Percentiles rank a stretch among this genome's conserved stretches.
phyloP scores from a whole-genome alignment of 1,139 yeast genomes.

The Kazachstania sp. region DNA sequence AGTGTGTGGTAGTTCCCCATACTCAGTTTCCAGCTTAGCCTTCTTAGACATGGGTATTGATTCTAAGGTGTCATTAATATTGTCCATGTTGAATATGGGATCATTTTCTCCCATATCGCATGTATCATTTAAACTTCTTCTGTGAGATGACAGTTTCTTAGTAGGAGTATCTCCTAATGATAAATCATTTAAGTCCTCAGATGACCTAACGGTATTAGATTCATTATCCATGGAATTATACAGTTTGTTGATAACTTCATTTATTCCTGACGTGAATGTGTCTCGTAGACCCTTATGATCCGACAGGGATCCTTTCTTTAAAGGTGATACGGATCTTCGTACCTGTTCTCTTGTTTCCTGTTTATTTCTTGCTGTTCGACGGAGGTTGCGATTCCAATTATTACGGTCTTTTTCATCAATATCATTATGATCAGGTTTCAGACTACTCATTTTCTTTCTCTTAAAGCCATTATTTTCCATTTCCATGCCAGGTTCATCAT shows the following conservation, averaged over 20 bases:
- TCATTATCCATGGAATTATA: background rate
- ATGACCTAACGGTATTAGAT: background rate
- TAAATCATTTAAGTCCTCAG: background rate
- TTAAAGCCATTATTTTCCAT: background rate
- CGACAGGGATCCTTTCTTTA: slow-evolving; percentile 12
- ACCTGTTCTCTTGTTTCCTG: slow-evolving; percentile 13
- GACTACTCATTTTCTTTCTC: background rate
- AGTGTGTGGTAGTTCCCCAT: background rate
- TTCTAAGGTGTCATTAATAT: slow-evolving; percentile 12
- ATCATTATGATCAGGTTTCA: background rate
- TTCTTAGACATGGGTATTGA: slow-evolving; percentile 14
- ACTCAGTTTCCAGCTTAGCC: slow-evolving; percentile 5
- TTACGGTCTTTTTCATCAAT: background rate
- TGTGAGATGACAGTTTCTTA: too few relatives aligned
- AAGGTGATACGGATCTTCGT: slow-evolving; percentile 22
- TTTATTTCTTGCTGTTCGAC: slow-evolving; percentile 23
- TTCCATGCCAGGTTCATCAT: too few relatives aligned
- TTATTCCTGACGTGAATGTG: slow-evolving; percentile 1
- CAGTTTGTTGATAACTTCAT: slow-evolving; percentile 1
- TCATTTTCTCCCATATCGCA: background rate
- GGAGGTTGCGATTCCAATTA: slow-evolving; percentile 1
- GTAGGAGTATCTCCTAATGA: too few relatives aligned
- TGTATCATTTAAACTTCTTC: too few relatives aligned
- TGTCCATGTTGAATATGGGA: slow-evolving; percentile 19
- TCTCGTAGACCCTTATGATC: slow-evolving; percentile 4